These are phyloP conservation scores for Candida sphagnicola DNA, from an alignment of 805 yeast genomes.

Conservation along the genomic window DNA sequence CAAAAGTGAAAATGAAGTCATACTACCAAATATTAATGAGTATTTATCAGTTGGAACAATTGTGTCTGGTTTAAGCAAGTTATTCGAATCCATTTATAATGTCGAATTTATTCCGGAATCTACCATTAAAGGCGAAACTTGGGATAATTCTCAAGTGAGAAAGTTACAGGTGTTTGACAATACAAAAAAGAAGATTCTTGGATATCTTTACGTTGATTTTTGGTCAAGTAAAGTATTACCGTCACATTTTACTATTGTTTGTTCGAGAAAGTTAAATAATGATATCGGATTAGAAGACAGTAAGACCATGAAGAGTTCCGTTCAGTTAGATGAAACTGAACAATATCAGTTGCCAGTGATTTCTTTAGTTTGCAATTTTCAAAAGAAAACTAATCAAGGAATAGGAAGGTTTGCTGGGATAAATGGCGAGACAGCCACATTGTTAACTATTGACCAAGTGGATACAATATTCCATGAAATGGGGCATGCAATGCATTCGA, in stretches of 20 bases:
- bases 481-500: conserved; percentile 99
- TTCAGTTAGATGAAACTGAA: conserved; percentile 40
- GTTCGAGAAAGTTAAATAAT: conserved; percentile 75
- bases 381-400: conserved; percentile 24
- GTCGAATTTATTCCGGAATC: conserved; percentile 67
- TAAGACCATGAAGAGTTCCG: conserved; percentile 19
- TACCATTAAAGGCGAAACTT: conserved; percentile 69
- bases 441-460: conserved; percentile 71
- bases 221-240: conserved; percentile 80
- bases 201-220: conserved; percentile 83
- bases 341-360: conserved; percentile 83
- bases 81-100: conserved; percentile 73
- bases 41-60: conserved; percentile 85
- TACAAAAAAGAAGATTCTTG: conserved; percentile 54
- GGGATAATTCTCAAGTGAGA: conserved; percentile 78
- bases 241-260: conserved; percentile 93
- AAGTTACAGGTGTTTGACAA: conserved; percentile 67
- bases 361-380: conserved; percentile 82
- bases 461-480: conserved; percentile 96
- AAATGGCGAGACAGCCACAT: conserved; percentile 38
- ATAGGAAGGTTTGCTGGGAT: conserved; percentile 26
- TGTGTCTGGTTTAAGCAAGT: conserved; percentile 71
- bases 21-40: conserved; percentile 48
- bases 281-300: conserved; percentile 31
- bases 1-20: conserved; percentile 30